phyloP scores from a whole-genome alignment of 306 rosid species.

The Fragaria ananassa region DNA sequence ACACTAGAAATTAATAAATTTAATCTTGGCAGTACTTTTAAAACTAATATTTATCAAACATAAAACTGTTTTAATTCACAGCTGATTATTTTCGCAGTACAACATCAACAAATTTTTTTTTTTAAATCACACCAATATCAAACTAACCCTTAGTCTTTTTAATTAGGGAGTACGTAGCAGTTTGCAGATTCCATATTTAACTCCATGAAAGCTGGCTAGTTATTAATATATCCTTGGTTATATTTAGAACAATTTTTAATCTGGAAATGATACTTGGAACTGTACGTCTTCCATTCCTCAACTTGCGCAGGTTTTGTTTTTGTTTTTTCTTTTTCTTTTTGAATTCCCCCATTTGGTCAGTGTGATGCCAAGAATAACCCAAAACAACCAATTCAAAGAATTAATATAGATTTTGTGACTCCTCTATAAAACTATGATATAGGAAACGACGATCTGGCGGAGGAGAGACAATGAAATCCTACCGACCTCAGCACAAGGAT shows the following conservation, averaged over 20 bases:
- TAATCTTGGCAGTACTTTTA: no score
- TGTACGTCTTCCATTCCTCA: neutral
- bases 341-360: neutral
- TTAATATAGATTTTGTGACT: constrained; percentile 9
- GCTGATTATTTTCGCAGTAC: no score
- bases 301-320: neutral
- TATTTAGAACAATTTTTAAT: no score
- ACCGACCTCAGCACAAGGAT: constrained; percentile 49
- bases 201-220: neutral
- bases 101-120: no score
- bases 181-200: neutral
- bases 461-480: constrained; percentile 29
- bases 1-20: no score
- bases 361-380: constrained; percentile 27
- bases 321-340: neutral
- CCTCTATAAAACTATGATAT: constrained; percentile 18
- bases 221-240: neutral
- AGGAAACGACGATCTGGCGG: neutral
- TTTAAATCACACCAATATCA: no score
- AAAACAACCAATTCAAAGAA: constrained; percentile 12
- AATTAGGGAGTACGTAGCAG: neutral
- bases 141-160: neutral
- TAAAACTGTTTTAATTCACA: no score
- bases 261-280: neutral
- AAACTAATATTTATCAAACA: no score